Percentiles rank a stretch among this genome's conserved stretches.
Evolutionary conservation across 2,329 filamentous ascomycete genomes (phyloP).

Genomic region (Colletotrichum nymphaeae): DNA sequence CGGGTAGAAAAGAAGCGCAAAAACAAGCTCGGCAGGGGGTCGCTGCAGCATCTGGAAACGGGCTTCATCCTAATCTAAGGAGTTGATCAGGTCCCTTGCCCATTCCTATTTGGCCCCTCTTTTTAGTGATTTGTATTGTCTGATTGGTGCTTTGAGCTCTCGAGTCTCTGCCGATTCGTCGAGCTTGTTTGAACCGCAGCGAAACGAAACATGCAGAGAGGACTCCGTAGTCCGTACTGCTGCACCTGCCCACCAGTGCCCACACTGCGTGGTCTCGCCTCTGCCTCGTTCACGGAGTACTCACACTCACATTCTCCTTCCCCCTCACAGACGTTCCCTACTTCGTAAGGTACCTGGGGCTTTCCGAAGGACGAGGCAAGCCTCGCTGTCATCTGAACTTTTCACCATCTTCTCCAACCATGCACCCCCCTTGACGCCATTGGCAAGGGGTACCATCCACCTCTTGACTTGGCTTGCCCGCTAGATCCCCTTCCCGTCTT

Average conservation of each 20-base stretch:
- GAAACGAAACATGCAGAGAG: conserved; percentile 34
- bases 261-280: not conserved
- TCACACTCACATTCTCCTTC: not conserved
- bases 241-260: not conserved
- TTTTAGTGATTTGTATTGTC: not conserved
- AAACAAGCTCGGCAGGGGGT: conserved; percentile 36
- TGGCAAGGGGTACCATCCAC: not conserved
- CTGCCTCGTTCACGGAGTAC: not conserved
- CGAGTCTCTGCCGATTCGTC: conserved; percentile 28
- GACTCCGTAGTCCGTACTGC: not conserved
- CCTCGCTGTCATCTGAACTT: conserved; percentile 37
- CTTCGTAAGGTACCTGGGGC: conserved; percentile 8
- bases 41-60: conserved; percentile 22
- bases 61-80: conserved; percentile 32
- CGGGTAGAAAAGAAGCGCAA: conserved; percentile 35
- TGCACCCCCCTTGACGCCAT: conserved; percentile 20
- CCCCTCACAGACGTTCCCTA: conserved; percentile 4
- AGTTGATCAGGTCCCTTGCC: conserved; percentile 18
- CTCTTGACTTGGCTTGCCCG: conserved; percentile 9
- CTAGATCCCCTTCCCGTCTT: conserved; percentile 28
- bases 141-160: conserved; percentile 19
- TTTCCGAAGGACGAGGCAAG: conserved; percentile 13
- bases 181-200: conserved; percentile 36
- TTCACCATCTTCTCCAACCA: conserved; percentile 20
- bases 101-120: conserved; percentile 32